Conservation (phyloP, 1,284 basidiomycete species). For the Ceratobasidium sp. region DNA sequence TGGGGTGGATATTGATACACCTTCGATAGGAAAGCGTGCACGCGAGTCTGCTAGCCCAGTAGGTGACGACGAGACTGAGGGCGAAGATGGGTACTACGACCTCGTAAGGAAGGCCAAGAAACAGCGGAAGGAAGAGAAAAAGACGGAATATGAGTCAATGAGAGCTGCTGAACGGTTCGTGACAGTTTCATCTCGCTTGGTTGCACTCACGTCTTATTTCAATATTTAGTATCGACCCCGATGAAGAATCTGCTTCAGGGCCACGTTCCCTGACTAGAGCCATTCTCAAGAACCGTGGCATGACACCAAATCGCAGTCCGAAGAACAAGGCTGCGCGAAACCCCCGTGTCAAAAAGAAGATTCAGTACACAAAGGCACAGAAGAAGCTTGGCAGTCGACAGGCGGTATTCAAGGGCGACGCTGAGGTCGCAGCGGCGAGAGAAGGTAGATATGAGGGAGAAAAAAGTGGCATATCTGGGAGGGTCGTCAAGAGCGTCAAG, state of each 20-base stretch:
- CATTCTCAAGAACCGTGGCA: conserved; percentile 91
- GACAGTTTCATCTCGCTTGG: not conserved
- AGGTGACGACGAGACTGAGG: conserved; percentile 56
- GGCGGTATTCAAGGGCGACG: conserved; percentile 87
- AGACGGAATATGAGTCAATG: conserved; percentile 78
- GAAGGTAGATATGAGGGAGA: conserved; percentile 62
- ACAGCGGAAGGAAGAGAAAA: conserved; percentile 80
- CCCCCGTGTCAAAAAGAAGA: conserved; percentile 94
- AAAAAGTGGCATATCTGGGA: conserved; percentile 80
- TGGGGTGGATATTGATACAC: conserved; percentile 54
- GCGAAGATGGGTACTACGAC: conserved; percentile 83
- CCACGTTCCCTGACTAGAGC: conserved; percentile 88
- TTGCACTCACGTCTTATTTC: conserved; percentile 33
- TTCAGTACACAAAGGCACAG: conserved; percentile 92
- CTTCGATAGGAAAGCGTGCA: conserved; percentile 34
- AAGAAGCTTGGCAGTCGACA: conserved; percentile 89
- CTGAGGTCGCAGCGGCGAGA: conserved; percentile 57
- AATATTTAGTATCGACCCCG: conserved; percentile 61
- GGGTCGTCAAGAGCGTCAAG: conserved; percentile 83
- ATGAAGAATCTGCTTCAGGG: conserved; percentile 65
- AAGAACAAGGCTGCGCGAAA: conserved; percentile 83
- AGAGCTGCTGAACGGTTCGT: conserved; percentile 72
- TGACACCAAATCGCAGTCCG: conserved; percentile 81
- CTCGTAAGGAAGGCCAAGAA: conserved; percentile 80
- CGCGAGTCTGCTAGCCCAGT: conserved; percentile 44